phyloP scores from a whole-genome alignment of 306 rosid species.

The Dalbergia cultrata region DNA sequence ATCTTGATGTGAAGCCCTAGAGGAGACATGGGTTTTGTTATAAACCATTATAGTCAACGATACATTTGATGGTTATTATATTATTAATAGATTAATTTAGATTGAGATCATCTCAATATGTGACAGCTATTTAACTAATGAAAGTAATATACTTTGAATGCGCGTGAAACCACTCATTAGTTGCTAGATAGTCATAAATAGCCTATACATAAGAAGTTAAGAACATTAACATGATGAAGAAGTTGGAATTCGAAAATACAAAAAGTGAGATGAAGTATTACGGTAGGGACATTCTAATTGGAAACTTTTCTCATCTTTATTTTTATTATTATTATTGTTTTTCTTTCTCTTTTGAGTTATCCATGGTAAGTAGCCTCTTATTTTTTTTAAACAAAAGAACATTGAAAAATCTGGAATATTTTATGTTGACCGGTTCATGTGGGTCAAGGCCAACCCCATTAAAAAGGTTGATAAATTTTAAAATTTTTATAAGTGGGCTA shows the following conservation, averaged over 20 bases:
- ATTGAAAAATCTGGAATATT: too few relatives aligned
- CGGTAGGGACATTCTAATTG: conserved; percentile 12
- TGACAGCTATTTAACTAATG: conserved; percentile 42
- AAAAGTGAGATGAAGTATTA: background rate
- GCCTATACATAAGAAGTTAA: conserved; percentile 27
- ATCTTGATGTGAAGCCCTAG: conserved; percentile 47
- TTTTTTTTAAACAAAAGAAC: too few relatives aligned
- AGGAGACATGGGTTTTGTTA: conserved; percentile 40
- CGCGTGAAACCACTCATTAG: conserved; percentile 35
- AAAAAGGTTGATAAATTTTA: too few relatives aligned
- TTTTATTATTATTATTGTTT: too few relatives aligned
- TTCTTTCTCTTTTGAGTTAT: too few relatives aligned
- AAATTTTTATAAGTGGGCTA: too few relatives aligned
- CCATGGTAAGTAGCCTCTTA: too few relatives aligned
- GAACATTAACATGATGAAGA: conserved; percentile 18
- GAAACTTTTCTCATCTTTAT: background rate
- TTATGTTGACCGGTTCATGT: too few relatives aligned
- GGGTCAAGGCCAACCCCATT: too few relatives aligned
- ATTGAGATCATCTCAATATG: conserved; percentile 20
- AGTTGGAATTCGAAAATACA: background rate
- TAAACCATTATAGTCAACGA: conserved; percentile 44
- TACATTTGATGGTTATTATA: conserved; percentile 45
- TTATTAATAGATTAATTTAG: conserved; percentile 28
- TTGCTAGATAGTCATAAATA: background rate
- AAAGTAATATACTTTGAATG: conserved; percentile 29